Percentiles rank a stretch among this genome's conserved stretches.
Conservation (phyloP, 1,284 basidiomycete species). For the Boletus mariae region DNA sequence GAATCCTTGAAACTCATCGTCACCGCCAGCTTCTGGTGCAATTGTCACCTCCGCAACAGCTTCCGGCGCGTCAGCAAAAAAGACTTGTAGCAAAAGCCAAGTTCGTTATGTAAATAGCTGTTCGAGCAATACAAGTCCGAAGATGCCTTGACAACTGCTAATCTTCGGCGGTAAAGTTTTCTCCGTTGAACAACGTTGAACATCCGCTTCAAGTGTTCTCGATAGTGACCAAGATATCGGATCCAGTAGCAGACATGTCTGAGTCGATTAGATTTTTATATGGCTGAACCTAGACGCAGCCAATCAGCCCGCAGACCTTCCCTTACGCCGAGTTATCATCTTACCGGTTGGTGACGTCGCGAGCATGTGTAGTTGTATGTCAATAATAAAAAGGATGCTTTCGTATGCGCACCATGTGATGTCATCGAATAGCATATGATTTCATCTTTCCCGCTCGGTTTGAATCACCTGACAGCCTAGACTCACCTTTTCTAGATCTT, state of each 20-base stretch:
- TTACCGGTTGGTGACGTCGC: neutral
- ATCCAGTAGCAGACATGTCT: slow-evolving; percentile 42
- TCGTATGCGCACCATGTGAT: neutral
- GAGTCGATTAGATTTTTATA: neutral
- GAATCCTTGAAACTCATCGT: slow-evolving; percentile 66
- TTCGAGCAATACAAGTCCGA: slow-evolving; percentile 40
- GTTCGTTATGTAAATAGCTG: slow-evolving; percentile 64
- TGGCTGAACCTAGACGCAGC: neutral
- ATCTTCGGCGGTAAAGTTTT: slow-evolving; percentile 58
- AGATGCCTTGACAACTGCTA: slow-evolving; percentile 59
- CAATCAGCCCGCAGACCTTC: neutral
- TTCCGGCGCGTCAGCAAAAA: neutral
- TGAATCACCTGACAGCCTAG: neutral
- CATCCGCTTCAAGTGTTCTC: slow-evolving; percentile 58
- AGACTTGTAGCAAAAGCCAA: slow-evolving; percentile 35
- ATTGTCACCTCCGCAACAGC: slow-evolving; percentile 2
- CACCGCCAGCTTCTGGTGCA: slow-evolving; percentile 50
- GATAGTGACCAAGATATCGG: slow-evolving; percentile 75
- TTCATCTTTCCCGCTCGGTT: neutral
- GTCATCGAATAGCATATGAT: neutral
- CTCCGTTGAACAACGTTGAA: too few species aligned
- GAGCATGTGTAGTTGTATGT: neutral
- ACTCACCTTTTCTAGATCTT: slow-evolving; percentile 43
- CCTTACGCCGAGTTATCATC: too few species aligned
- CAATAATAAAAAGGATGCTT: neutral